Evolutionary conservation across 371 early-diverging fungal species (phyloP), one percentile per base, ranked within the genome.

Genomic region (Funneliformis caledonium): DNA sequence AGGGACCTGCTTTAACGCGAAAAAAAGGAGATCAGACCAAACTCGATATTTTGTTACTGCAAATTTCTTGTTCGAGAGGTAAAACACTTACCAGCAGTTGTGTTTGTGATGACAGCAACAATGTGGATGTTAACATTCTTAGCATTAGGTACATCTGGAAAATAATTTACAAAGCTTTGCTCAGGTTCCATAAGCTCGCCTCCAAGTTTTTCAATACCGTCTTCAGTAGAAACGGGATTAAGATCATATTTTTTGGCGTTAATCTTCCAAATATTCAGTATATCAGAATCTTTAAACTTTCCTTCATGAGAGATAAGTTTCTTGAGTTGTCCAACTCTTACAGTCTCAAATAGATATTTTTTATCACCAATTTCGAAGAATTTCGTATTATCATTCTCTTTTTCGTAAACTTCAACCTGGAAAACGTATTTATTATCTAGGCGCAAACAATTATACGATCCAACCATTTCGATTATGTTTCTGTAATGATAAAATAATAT

Each of bases 271-370:
- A 56, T 1, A 56, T 56, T 56, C 59, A 56, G 4, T 56, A 56
- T 56, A 56, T 56, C 59, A 56, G 59, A 56, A 56, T 56, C 59
- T 56, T 56, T 56, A 56, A 56, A 56, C 59, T 56, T 56, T 56
- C 59, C 59, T 56, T 56, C 59, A 56, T 56, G 59, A 56, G 59
- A 56, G 59, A 56, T 56, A 56, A 56, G 59, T 56, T 56, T 56
- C 4, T 2, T 56, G 59, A 56, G 59, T 56, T 56, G 59, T 56
- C 59, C 59, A 2, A 37, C 37, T 37, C 37, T 37, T 37, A 37
- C 37, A 37, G 37, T 37, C 37, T 37, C 37, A 37, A 37, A 37
- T 37, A 37, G 37, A 37, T 37, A 37, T 37, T 37, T 37, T 37
- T 37, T 37, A 37, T 37, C 37, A 37, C 37, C 37, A 3, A 37